phyloP scores from a whole-genome alignment of 768 basidiomycete species.

The Agaricus sinodeliciosus region DNA sequence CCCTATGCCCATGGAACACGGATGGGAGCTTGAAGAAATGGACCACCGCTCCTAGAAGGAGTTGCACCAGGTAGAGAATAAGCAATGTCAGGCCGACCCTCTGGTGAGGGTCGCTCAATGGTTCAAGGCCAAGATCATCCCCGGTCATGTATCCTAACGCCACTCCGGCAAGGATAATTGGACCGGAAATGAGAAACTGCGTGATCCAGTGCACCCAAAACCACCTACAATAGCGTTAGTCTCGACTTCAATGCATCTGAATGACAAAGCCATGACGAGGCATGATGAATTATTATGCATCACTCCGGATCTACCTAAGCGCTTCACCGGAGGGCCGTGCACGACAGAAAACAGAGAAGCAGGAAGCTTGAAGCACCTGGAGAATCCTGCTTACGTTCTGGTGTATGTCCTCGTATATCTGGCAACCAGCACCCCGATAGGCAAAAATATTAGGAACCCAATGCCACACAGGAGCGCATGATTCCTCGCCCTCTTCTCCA shows the following conservation, averaged over 20 bases:
- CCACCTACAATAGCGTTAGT: slow-evolving; percentile 29
- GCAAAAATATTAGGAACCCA: slow-evolving; percentile 53
- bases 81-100: slow-evolving; percentile 46
- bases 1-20: slow-evolving; percentile 30
- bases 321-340: too few species aligned
- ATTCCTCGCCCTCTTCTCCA: slow-evolving; percentile 30
- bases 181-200: slow-evolving; percentile 44
- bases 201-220: slow-evolving; percentile 42
- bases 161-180: slow-evolving; percentile 48
- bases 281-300: not conserved
- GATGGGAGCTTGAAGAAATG: slow-evolving; percentile 45
- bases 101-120: slow-evolving; percentile 41
- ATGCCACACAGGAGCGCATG: slow-evolving; percentile 47
- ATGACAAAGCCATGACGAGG: not conserved
- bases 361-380: not conserved
- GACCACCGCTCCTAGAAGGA: slow-evolving; percentile 40
- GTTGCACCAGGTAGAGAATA: slow-evolving; percentile 46
- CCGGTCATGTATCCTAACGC: slow-evolving; percentile 34
- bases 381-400: slow-evolving; percentile 26
- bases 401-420: slow-evolving; percentile 49
- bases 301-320: too few species aligned
- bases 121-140: slow-evolving; percentile 19
- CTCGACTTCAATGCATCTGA: not conserved
- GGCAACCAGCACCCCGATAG: slow-evolving; percentile 49
- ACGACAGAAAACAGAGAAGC: too few species aligned